These are phyloP conservation scores for Dicorynia guianensis DNA, from an alignment of 306 rosid species.

Conservation along the genomic window DNA sequence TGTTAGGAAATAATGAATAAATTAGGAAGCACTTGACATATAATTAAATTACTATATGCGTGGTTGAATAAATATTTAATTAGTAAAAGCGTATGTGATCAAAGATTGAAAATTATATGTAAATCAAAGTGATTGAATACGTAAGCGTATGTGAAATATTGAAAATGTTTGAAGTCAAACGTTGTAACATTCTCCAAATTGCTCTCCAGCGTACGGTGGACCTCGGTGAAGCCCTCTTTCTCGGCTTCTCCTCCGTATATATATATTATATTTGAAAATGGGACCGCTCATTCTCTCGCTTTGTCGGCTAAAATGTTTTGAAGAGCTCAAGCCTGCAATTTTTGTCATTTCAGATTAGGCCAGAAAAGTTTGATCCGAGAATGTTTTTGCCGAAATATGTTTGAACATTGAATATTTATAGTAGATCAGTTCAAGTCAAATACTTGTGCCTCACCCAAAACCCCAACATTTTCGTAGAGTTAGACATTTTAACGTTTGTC, in stretches of 20 bases:
- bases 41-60: too few relatives aligned
- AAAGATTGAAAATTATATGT: too few relatives aligned
- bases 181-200: background rate
- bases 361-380: constrained; percentile 26
- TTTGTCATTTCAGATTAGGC: constrained; percentile 33
- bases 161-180: constrained; percentile 24
- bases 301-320: background rate
- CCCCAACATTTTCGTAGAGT: background rate
- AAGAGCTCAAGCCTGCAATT: background rate
- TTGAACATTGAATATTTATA: constrained; percentile 42
- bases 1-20: too few relatives aligned
- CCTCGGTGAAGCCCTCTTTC: too few relatives aligned
- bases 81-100: too few relatives aligned
- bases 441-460: background rate
- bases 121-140: background rate
- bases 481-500: background rate
- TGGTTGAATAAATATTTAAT: too few relatives aligned
- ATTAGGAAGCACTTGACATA: too few relatives aligned
- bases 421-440: constrained; percentile 45
- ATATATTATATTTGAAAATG: too few relatives aligned
- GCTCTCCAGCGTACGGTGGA: too few relatives aligned
- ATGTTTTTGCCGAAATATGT: constrained; percentile 5
- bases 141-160: background rate
- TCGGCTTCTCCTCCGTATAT: too few relatives aligned
- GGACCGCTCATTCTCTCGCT: background rate